Evolutionary conservation across 2,329 filamentous ascomycete species (phyloP).

Genomic region (Purpureocillium lavendulum): DNA sequence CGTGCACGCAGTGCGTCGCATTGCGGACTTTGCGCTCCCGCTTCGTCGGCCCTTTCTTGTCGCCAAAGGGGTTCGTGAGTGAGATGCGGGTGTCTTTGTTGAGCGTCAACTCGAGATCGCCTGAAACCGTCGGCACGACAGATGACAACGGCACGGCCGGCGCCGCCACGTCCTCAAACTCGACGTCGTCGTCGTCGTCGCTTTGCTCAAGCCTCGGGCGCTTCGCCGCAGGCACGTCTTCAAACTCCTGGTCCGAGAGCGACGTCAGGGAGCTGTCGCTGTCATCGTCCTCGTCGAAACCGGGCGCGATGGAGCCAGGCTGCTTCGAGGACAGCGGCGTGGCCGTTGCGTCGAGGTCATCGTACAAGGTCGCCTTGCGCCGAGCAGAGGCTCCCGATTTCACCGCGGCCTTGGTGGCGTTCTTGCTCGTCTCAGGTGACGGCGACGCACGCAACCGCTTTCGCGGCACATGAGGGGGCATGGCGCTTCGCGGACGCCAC

Average conservation of each 20-base stretch:
- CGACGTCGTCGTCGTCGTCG: slow-evolving; percentile 32
- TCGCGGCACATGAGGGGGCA: slow-evolving; percentile 61
- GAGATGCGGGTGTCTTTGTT: slow-evolving; percentile 50
- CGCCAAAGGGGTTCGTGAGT: slow-evolving; percentile 50
- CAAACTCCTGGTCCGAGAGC: slow-evolving; percentile 49
- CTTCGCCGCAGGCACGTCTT: slow-evolving; percentile 32
- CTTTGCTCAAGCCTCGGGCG: slow-evolving; percentile 25
- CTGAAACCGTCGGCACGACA: slow-evolving; percentile 42
- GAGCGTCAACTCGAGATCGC: slow-evolving; percentile 68
- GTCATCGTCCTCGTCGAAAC: slow-evolving; percentile 35
- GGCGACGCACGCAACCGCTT: slow-evolving; percentile 52
- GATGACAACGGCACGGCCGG: slow-evolving; percentile 43
- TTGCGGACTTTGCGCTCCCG: slow-evolving; percentile 71
- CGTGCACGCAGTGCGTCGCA: slow-evolving; percentile 80
- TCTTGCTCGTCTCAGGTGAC: neutral
- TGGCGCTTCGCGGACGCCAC: slow-evolving; percentile 20
- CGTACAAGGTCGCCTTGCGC: slow-evolving; percentile 51
- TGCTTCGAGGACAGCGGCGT: slow-evolving; percentile 35
- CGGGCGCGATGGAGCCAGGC: slow-evolving; percentile 31
- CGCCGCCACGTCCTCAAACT: slow-evolving; percentile 56
- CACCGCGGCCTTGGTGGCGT: slow-evolving; percentile 14
- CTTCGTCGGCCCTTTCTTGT: slow-evolving; percentile 80
- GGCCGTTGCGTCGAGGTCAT: slow-evolving; percentile 46
- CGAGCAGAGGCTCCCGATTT: slow-evolving; percentile 5
- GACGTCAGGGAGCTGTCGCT: slow-evolving; percentile 43